phyloP scores from a whole-genome alignment of 176 grass and related monocot genomes.

The Themeda triandra region DNA sequence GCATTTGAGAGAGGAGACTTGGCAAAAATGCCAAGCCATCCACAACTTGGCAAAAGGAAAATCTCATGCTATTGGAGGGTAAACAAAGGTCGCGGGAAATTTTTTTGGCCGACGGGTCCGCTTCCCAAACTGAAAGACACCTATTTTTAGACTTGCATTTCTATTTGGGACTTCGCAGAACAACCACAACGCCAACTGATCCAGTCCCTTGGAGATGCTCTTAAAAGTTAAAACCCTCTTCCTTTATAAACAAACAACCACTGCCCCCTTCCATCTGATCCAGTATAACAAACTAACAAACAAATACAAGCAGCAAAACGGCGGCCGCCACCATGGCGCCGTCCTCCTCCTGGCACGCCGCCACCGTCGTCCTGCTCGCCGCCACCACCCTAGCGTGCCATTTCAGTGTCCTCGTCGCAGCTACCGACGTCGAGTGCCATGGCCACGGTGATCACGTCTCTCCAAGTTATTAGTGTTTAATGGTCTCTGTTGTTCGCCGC shows the following conservation, averaged over 20 bases:
- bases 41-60: too few relatives aligned
- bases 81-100: too few relatives aligned
- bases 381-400: background rate
- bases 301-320: background rate
- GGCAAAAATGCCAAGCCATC: too few relatives aligned
- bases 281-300: background rate
- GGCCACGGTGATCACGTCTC: slow-evolving; percentile 6
- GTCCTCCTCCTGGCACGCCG: background rate
- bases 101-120: too few relatives aligned
- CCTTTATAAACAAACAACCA: background rate
- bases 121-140: too few relatives aligned
- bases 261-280: background rate
- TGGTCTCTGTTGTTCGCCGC: background rate
- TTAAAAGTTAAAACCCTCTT: background rate
- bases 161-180: too few relatives aligned
- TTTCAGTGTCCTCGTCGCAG: background rate
- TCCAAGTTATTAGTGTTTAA: background rate
- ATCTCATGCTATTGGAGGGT: too few relatives aligned
- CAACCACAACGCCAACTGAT: too few relatives aligned
- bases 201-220: too few relatives aligned
- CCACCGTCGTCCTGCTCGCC: background rate
- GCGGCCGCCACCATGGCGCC: background rate
- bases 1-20: too few relatives aligned
- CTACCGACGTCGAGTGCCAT: background rate
- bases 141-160: too few relatives aligned